Conservation (phyloP, 1,284 basidiomycete genomes). For the Neolentinus lepideus region DNA sequence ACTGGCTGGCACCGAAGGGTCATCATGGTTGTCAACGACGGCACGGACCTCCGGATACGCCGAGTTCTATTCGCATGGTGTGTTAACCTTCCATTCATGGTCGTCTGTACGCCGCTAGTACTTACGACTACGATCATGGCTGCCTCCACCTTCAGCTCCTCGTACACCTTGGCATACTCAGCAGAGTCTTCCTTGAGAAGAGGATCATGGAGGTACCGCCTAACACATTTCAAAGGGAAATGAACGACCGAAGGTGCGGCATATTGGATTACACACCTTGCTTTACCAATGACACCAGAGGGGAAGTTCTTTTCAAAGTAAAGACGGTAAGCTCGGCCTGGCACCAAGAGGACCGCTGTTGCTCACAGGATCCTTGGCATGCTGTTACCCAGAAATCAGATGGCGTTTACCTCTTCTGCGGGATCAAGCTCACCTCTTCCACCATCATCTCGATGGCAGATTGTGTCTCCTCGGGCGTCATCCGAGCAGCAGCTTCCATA, state of each 20-base stretch:
- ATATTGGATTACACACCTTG: neutral
- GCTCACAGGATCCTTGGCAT: neutral
- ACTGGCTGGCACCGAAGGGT: constrained; percentile 49
- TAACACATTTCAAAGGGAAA: neutral
- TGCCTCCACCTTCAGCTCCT: constrained; percentile 4
- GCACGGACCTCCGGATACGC: constrained; percentile 61
- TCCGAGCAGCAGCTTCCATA: neutral
- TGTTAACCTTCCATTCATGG: neutral
- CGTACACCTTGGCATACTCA: constrained; percentile 1
- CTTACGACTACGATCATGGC: constrained; percentile 5
- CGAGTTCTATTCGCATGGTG: constrained; percentile 23
- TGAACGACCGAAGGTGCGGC: neutral
- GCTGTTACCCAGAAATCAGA: no score
- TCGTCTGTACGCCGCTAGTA: neutral
- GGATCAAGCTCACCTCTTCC: neutral
- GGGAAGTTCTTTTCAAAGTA: neutral
- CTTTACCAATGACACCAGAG: neutral
- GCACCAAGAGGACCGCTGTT: neutral
- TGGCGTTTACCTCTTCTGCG: neutral
- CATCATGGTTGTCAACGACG: constrained; percentile 59
- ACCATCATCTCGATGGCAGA: constrained; percentile 1
- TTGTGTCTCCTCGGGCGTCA: constrained; percentile 2
- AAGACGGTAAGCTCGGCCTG: neutral
- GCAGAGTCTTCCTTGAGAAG: neutral
- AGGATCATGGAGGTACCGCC: neutral